Base-by-base conservation (phyloP, 164 flowering plant genomes). In the Piper longum region DNA sequence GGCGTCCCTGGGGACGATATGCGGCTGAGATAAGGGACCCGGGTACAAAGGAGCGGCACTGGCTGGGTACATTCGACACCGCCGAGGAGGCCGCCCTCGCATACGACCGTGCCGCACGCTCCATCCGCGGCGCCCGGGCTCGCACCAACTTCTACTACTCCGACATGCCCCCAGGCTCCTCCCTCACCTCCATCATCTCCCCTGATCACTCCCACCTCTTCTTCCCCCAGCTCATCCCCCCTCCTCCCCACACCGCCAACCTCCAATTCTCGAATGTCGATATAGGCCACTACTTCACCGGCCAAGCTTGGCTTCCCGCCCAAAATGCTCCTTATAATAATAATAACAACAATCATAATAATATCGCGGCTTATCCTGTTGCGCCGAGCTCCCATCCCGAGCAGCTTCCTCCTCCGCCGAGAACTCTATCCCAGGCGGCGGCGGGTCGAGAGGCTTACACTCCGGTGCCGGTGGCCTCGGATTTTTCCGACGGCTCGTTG, bases 1-100 rank as follows among this genome's bases (percentile, higher is more conserved):
- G 83, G 55, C 57, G 83, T 64, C 81, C 83, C 0, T 78, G 81
- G 83, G 83, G 83, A 4, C 62, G 83, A n/a, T 80, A 80, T 58
- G 83, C 83, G 0, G 81, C 83, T 6, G 83, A 80, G 66, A 80
- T 80, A 61, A 61, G 83, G 42, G 81, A 80, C 81, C 81, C 83
- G 0, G 52, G 80, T 4, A 80, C 81, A 11, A 80, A 78, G 67
- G 83, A 78, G 62, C 66, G 83, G 17, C 79, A 78, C 51, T 80
- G 83, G 83, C 74, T 80, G 1, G 83, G 83, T 26, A 80, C 83
- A 16, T 80, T 78, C 67, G 83, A 80, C 68, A 80, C 83, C 0
- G 83, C 83, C 3, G 83, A 80, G 66, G 81, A 80, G 54, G 83
- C 83, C 1, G 83, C 83, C 17, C 44, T 80, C 19, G 83, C 83